A percentile compares a stretch with the other conserved stretches of the same genome.
Conservation (phyloP, 2,329 filamentous ascomycete species). For the Podosphaera xanthii region DNA sequence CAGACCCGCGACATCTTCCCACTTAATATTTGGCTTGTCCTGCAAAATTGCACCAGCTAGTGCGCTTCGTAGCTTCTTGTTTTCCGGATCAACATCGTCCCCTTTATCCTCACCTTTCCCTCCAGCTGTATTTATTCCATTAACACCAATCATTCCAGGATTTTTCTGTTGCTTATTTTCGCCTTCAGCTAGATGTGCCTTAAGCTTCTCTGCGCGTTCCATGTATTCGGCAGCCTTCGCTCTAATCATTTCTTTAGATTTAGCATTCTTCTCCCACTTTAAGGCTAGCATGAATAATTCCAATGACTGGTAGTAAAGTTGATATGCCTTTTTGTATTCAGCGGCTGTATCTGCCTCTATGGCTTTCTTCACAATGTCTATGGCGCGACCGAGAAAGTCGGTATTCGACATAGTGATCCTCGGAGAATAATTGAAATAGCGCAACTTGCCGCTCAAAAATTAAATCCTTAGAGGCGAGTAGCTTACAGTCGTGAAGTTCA, state of each 20-base stretch:
- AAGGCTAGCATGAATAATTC: constrained; percentile 97
- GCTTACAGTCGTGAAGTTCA: background rate
- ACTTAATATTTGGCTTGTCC: constrained; percentile 88
- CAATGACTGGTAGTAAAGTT: constrained; percentile 83
- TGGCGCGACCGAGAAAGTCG: constrained; percentile 90
- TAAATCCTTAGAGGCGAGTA: background rate
- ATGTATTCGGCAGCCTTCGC: constrained; percentile 92
- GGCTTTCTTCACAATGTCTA: constrained; percentile 90
- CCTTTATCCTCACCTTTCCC: constrained; percentile 37
- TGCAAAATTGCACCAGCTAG: constrained; percentile 79
- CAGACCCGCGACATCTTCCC: constrained; percentile 93
- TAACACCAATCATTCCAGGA: constrained; percentile 47
- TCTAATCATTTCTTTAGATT: constrained; percentile 92
- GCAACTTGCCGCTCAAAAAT: background rate
- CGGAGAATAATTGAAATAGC: background rate
- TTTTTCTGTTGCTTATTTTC: constrained; percentile 45
- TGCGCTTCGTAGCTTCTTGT: constrained; percentile 82
- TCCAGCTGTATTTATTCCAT: constrained; percentile 41
- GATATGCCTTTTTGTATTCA: constrained; percentile 93
- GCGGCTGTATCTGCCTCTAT: constrained; percentile 90
- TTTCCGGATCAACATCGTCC: constrained; percentile 59
- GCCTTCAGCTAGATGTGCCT: constrained; percentile 60
- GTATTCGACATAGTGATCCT: constrained; percentile 59
- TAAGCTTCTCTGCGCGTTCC: constrained; percentile 95
- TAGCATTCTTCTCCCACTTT: constrained; percentile 98